phyloP scores from a whole-genome alignment of 768 basidiomycete species.

The Trametopsis cervina region DNA sequence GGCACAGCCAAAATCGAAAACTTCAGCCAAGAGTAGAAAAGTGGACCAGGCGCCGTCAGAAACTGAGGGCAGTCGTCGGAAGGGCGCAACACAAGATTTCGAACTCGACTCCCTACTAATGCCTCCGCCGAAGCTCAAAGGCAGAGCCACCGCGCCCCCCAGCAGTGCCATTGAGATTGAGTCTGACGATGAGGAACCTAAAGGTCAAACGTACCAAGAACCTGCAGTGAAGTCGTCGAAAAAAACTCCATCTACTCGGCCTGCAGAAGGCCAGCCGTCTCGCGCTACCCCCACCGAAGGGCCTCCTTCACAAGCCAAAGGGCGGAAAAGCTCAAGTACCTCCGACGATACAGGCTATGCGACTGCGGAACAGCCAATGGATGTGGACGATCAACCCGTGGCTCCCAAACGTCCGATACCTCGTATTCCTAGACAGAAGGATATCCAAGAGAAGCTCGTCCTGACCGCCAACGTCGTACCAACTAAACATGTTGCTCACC shows the following conservation, averaged over 20 bases:
- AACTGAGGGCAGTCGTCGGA: not conserved
- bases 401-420: not conserved
- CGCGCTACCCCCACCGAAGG: not conserved
- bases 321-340: conserved; percentile 14
- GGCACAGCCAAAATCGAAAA: conserved; percentile 1
- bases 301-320: not conserved
- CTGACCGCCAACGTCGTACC: not conserved
- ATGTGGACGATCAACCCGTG: conserved; percentile 7
- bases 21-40: conserved; percentile 2
- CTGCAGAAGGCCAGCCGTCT: not conserved
- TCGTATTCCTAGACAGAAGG: not conserved
- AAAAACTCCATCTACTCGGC: conserved; percentile 2
- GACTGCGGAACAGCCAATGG: conserved; percentile 17
- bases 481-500: not conserved
- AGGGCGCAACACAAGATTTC: conserved; percentile 12
- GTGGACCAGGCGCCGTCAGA: not conserved
- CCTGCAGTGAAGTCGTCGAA: conserved; percentile 7
- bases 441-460: too few species aligned
- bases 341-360: conserved; percentile 23
- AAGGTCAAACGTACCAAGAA: conserved; percentile 10
- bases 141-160: conserved; percentile 13
- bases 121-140: conserved; percentile 10
- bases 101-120: conserved; percentile 11
- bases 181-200: conserved; percentile 5
- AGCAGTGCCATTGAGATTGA: conserved; percentile 1